Evolutionary conservation across 106 monocot species (phyloP), one percentile per base, ranked within the genome.

Genomic region (Platanthera zijinensis): DNA sequence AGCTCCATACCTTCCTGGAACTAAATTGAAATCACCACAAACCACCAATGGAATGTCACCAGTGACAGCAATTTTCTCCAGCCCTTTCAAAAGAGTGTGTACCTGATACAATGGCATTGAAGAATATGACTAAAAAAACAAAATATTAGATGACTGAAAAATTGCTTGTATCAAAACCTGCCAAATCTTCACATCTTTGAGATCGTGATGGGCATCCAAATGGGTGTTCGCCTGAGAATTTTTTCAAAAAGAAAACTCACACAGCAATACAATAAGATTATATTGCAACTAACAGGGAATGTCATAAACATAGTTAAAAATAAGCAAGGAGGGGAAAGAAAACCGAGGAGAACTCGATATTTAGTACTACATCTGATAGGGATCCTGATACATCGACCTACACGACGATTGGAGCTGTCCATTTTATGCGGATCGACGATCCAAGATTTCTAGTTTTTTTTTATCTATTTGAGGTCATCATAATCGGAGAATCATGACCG

Each of bases 21-120:
- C 59, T 30, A 94, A 87, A 76, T 86, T 95, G 75, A 99, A 99
- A 92, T 95, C 99, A 19, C 99, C 99, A 87, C 99, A 99, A 0
- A 99, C 88, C 90, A 99, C 81, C 92, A 99, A 87, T 13, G 94
- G 90, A 73, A 94, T 99, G 75, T 94, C 99, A 32, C 90, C 90
- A 84, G 87, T 99, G 13, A 84, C 81, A 78, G 90, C 88, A 75
- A 99, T 99, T 79, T 94, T 99, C 64, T 99, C 99, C 82, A 99
- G 74, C n/a, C 92, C 92, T 81, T 92, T 99, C 76, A 99, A 75
- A 69, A 99, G 92, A 39, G 92, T 99, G 76, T 94, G 92, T 25
- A 99, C 94, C 99, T 99, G 78, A 25, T 47, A 66, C 54, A 73
- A n/a, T 47, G 30, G 50, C 6, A 48, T 7, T 67, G 39, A 22